Evolutionary conservation across 2,329 filamentous ascomycete species (phyloP), one percentile per base, ranked within the genome.

Genomic region (Fusarium haematococcum): DNA sequence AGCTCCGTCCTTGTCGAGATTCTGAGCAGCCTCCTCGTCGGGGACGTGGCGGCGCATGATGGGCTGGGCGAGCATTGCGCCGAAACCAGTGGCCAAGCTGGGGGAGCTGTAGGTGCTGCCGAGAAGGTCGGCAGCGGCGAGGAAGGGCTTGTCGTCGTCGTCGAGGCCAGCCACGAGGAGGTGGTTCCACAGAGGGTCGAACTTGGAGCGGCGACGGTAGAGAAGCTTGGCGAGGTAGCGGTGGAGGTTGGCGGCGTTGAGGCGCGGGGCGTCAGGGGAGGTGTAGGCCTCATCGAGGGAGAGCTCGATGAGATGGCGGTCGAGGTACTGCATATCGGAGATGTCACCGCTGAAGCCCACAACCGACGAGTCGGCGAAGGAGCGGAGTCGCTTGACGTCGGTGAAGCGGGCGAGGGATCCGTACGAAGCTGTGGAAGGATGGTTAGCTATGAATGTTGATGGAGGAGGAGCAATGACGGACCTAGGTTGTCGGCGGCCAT

Each of bases 261-360:
- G 92, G 77, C 86, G 85, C 27, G 81, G 77, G 65, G 78, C 72
- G 70, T 81, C 79, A 70, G 83, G 79, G 48, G 83, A 82, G 75
- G 84, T 89, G 88, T 99, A 98, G 82, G 95, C 93, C 88, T 98
- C 95, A 83, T 93, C 90, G 84, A 97, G 95, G 82, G 94, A 91
- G 79, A 98, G 93, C 73, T 94, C 93, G 81, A 90, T 92, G 78
- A 99, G 92, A 80, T 98, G 91, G 78, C 97, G 92, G 90, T 98
- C 94, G 77, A 99, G 91, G 88, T 97, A 97, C 88, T 99, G 97
- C 97, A 99, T 98, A 88, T 99, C 97, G 75, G 94, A 97, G 79
- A 99, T 93, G 87, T 99, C 97, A 83, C 97, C 97, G 83, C 95
- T 95, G 86, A 98, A 97, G 80, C 97, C 97, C 81, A 99, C 89